phyloP scores from a whole-genome alignment of 139 green algal species.

The Volvox reticuliferus region DNA sequence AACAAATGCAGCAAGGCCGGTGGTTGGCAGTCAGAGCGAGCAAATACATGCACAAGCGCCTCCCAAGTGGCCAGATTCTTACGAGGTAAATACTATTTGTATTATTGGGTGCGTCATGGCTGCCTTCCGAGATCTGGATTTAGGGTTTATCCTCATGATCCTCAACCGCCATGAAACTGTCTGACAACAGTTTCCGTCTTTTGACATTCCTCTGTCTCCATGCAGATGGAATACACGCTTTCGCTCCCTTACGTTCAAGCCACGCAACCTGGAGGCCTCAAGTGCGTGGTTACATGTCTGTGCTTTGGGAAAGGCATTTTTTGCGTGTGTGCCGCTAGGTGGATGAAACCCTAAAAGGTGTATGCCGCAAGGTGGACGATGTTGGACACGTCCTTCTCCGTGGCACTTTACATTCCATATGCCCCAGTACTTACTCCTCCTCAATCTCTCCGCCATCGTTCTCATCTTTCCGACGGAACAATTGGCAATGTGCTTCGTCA shows the following conservation, averaged over 20 bases:
- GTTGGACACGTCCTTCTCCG: too few relatives aligned
- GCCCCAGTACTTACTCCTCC: too few relatives aligned
- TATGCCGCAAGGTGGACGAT: too few relatives aligned
- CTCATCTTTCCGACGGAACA: too few relatives aligned
- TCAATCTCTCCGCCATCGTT: too few relatives aligned
- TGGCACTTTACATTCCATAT: too few relatives aligned
- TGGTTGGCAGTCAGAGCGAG: not conserved
- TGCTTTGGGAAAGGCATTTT: constrained; percentile 19
- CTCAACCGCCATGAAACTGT: not conserved
- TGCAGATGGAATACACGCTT: constrained; percentile 56
- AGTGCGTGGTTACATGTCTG: not conserved
- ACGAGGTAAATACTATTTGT: not conserved
- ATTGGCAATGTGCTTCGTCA: too few relatives aligned
- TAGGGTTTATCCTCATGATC: not conserved
- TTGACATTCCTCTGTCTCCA: not conserved
- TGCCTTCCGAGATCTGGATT: not conserved
- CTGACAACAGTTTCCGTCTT: not conserved
- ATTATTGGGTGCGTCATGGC: not conserved
- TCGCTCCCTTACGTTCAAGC: constrained; percentile 53
- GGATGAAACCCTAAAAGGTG: too few relatives aligned
- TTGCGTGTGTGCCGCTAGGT: constrained; percentile 63
- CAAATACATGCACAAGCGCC: not conserved
- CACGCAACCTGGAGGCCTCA: constrained; percentile 50
- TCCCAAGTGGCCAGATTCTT: not conserved
- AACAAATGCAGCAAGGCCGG: not conserved